Conservation (phyloP, 2,329 filamentous ascomycete species). For the Ustulina deusta region DNA sequence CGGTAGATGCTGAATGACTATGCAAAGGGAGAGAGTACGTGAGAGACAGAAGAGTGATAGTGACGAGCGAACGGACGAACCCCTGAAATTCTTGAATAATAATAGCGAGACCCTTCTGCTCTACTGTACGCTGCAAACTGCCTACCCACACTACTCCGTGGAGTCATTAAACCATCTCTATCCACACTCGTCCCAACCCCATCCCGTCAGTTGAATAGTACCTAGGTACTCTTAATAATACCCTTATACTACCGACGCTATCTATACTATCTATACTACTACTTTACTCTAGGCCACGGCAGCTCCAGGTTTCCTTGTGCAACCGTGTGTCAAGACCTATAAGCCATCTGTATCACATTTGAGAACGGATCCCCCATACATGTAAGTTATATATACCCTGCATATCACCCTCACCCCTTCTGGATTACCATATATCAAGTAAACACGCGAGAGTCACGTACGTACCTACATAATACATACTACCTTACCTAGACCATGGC, state of each 20-base stretch:
- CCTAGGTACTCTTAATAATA: slow-evolving; percentile 27
- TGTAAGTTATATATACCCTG: slow-evolving; percentile 39
- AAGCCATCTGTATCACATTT: slow-evolving; percentile 35
- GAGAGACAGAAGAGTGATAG: slow-evolving; percentile 6
- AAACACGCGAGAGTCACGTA: slow-evolving; percentile 38
- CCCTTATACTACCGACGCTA: slow-evolving; percentile 25
- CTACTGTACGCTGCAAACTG: slow-evolving; percentile 15
- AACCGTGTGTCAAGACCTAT: slow-evolving; percentile 38
- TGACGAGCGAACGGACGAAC: slow-evolving; percentile 25
- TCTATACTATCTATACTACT: slow-evolving; percentile 21
- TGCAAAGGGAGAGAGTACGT: not conserved
- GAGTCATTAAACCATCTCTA: slow-evolving; percentile 34
- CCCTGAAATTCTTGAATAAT: slow-evolving; percentile 32
- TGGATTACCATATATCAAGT: slow-evolving; percentile 35
- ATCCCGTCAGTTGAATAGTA: slow-evolving; percentile 27
- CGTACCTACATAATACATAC: slow-evolving; percentile 37
- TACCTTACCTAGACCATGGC: slow-evolving; percentile 35
- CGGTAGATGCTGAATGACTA: not conserved
- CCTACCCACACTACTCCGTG: slow-evolving; percentile 36
- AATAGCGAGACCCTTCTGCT: slow-evolving; percentile 28
- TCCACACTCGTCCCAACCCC: slow-evolving; percentile 31
- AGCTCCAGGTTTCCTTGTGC: slow-evolving; percentile 39
- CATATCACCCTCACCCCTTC: slow-evolving; percentile 34
- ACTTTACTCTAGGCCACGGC: slow-evolving; percentile 29
- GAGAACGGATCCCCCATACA: slow-evolving; percentile 29